Evolutionary conservation across 805 yeast species (phyloP), one percentile per base, ranked within the genome.

Genomic region (Cyberlindnera xishuangbannaensis): DNA sequence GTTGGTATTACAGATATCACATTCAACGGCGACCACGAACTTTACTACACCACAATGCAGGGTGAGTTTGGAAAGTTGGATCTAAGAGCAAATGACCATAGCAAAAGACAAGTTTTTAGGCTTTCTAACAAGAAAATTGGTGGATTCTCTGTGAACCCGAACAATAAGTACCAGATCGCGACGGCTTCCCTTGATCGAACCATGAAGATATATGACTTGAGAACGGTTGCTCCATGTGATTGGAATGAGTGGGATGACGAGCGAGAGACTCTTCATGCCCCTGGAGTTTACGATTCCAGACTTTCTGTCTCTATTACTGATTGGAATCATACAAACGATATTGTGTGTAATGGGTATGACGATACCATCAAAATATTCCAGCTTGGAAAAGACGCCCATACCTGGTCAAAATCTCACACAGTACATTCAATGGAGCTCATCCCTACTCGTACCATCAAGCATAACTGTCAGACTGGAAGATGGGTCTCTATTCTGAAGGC

Each of bases 401-500:
- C 38, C 7, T 47, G 58, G 58, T 15, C 25, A 9, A 25, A 39
- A 7, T 40, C 44, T 13, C 36, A 34, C 8, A 36, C 36, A 2
- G 28, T 53, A 11, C n/a, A n/a, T n/a, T n/a, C n/a, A n/a, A 45
- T 45, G 7, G 31, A 27, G 33, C 46, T 86, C 21, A 54, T 49
- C n/a, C 95, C 95, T 0, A 51, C 67, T 18, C 68, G 73, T 18
- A 73, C 75, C 8, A 65, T 90, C 31, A 73, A 73, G 36, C 98
- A 92, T 54, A 92, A 92, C 51, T 92, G 98, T 61, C 95, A 90
- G 57, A 83, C 96, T 0, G 98, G 98, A 0, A 67, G 95, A 44
- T 90, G 98, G 98, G 95, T 92, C 0, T 79, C 95, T 1, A 90
- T 90, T 29, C 62, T 90, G 37, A 86, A 90, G 48, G 78, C 96